phyloP scores from a whole-genome alignment of 768 basidiomycete genomes.

The Boletus tylopilopsis region DNA sequence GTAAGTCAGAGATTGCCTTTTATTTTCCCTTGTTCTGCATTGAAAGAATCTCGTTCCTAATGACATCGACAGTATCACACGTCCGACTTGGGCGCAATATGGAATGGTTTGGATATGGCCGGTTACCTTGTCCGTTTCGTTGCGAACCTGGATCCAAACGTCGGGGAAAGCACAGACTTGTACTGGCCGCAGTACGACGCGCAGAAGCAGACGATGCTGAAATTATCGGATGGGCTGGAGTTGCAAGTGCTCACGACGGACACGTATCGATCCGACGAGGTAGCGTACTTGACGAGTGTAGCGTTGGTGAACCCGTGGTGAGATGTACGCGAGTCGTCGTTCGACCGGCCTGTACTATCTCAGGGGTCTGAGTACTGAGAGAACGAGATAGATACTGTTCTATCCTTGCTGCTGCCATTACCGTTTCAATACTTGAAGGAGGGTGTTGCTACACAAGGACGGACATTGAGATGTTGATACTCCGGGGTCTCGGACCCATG shows the following conservation, averaged over 20 bases:
- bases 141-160: conserved; percentile 37
- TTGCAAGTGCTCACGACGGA: conserved; percentile 38
- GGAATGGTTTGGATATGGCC: conserved; percentile 39
- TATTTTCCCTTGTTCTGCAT: no score
- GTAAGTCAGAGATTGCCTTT: neutral
- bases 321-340: no score
- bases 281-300: conserved; percentile 29
- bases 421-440: neutral
- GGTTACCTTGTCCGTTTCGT: conserved; percentile 31
- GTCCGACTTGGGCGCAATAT: conserved; percentile 42
- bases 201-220: conserved; percentile 19
- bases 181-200: conserved; percentile 44
- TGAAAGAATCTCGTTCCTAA: no score
- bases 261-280: conserved; percentile 40
- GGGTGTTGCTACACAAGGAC: no score
- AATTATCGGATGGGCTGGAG: conserved; percentile 27
- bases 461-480: no score
- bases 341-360: no score
- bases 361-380: no score
- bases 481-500: no score
- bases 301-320: no score
- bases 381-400: neutral
- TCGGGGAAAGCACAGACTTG: conserved; percentile 22
- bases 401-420: conserved; percentile 24
- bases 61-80: conserved; percentile 40